Conservation (phyloP, 176 grass and related monocot species). For the Cenchrus fungigraminus region DNA sequence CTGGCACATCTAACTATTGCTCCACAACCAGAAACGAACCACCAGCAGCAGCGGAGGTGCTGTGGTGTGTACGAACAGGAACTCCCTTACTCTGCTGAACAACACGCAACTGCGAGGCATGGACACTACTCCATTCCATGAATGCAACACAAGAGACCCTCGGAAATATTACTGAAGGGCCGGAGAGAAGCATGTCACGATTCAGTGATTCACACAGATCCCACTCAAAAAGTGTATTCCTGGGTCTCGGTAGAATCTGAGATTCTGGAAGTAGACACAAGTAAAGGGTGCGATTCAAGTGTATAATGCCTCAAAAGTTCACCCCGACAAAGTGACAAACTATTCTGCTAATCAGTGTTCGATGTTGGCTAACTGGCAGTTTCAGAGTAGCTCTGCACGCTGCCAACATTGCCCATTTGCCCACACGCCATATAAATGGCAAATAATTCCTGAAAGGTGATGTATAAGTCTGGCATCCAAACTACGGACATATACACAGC, state of each 20-base stretch:
- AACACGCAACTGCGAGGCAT: no score
- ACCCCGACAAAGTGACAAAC: not conserved
- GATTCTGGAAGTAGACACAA: not conserved
- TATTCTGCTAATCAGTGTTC: not conserved
- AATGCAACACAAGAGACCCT: not conserved
- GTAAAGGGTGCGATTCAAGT: not conserved
- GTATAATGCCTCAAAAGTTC: not conserved
- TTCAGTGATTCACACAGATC: not conserved
- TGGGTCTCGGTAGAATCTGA: not conserved
- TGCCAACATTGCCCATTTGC: slow-evolving; percentile 10
- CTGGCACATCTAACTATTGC: not conserved
- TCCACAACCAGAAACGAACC: not conserved
- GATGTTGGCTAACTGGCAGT: not conserved
- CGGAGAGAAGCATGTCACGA: not conserved
- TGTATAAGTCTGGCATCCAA: slow-evolving; percentile 27
- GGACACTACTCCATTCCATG: not conserved
- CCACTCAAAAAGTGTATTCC: not conserved
- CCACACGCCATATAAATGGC: slow-evolving; percentile 13
- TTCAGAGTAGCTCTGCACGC: slow-evolving; percentile 5
- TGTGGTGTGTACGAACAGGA: not conserved
- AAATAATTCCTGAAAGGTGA: not conserved
- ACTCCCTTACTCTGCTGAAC: not conserved
- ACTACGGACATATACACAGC: slow-evolving; percentile 32
- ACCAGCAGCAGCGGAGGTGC: not conserved
- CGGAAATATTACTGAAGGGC: not conserved